Conservation (phyloP, 1,139 yeast species). For the Sugiyamaella paludigena region DNA sequence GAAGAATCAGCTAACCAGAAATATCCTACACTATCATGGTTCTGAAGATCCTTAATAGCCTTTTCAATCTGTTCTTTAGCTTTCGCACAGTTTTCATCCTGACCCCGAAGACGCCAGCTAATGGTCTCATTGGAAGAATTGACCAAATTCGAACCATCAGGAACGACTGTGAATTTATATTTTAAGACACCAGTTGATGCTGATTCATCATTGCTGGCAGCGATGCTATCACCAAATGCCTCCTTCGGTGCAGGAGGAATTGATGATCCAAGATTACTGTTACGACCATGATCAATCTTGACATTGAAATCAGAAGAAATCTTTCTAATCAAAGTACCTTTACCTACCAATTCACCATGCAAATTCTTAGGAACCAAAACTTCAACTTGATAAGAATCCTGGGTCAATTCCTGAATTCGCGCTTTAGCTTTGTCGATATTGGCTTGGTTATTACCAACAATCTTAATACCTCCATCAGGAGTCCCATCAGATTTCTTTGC, state of each 20-base stretch:
- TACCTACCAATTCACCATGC: slow-evolving; percentile 64
- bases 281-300: slow-evolving; percentile 60
- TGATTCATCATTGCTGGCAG: slow-evolving; percentile 22
- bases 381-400: slow-evolving; percentile 37
- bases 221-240: slow-evolving; percentile 43
- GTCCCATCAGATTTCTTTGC: slow-evolving; percentile 48
- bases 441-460: slow-evolving; percentile 36
- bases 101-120: slow-evolving; percentile 41
- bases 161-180: slow-evolving; percentile 33
- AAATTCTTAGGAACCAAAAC: slow-evolving; percentile 57
- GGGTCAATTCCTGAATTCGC: slow-evolving; percentile 33
- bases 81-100: slow-evolving; percentile 40
- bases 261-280: slow-evolving; percentile 14
- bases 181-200: slow-evolving; percentile 21
- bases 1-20: slow-evolving; percentile 49
- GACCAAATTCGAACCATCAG: slow-evolving; percentile 20
- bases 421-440: slow-evolving; percentile 37
- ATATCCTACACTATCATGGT: slow-evolving; percentile 46
- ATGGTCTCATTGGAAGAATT: slow-evolving; percentile 28
- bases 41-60: slow-evolving; percentile 36
- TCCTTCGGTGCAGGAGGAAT: slow-evolving; percentile 44
- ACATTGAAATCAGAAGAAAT: slow-evolving; percentile 56
- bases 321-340: slow-evolving; percentile 62
- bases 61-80: slow-evolving; percentile 37
- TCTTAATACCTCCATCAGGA: slow-evolving; percentile 28